Evolutionary conservation across 106 monocot species (phyloP), one percentile per base, ranked within the genome.

Genomic region (Posidonia australis): DNA sequence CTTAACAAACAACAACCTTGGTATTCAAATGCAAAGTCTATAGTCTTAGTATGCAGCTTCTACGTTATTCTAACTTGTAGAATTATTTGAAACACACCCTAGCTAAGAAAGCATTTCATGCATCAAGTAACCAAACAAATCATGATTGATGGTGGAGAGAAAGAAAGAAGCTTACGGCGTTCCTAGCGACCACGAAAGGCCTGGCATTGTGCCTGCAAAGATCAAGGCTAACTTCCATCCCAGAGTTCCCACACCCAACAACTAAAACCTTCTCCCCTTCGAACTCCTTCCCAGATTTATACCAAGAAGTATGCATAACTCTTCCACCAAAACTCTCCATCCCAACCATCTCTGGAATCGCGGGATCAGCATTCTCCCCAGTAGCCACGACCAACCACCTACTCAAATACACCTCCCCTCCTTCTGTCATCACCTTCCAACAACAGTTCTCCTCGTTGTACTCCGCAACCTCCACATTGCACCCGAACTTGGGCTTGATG

Each of bases 211-310:
- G 81, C 49, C 89, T 53, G 67, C 83, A 94, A 46, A 94, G 83
- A 54, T 94, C 93, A 52, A 94, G 62, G 66, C 86, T 76, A 25
- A 94, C 84, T 70, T 94, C 93, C 93, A 89, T 94, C 13, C 93
- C 93, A 14, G 93, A 86, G 55, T 94, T 94, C 18, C 93, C 93
- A 45, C 89, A 94, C 5, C 93, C 93, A 1, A 94, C 78, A 0
- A 94, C 89, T 10, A 94, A 60, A 12, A 94, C 90, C 60, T 70
- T 86, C 78, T 90, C 55, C 19, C 80, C 82, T 9, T 64, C 49
- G 49, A 84, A 90, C 18, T 72, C 72, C 5, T 21, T 62, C 1
- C 90, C 90, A 12, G 74, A 74, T 63, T 79, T 86, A 80, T 90
- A 90, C 22, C 16, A 54, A 45, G 79, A 80, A 28, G 89, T 84